Evolutionary conservation across 805 yeast genomes (phyloP).

Genomic region (Sugiyamaella qingdaonensis): DNA sequence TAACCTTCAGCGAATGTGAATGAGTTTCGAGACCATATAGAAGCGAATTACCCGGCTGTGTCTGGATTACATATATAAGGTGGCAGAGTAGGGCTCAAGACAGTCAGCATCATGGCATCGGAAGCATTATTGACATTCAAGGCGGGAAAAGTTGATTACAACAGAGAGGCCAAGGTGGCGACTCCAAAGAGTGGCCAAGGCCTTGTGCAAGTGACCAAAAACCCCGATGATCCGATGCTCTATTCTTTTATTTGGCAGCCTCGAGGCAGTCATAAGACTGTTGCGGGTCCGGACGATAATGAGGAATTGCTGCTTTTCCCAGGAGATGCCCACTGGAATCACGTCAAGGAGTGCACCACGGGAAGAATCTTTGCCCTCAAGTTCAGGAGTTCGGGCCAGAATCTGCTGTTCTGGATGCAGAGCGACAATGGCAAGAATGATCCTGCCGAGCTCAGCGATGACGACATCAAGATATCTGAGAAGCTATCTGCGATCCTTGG

Average conservation of each 20-base stretch:
- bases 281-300: slow-evolving; percentile 38
- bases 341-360: slow-evolving; percentile 60
- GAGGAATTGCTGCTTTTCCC: slow-evolving; percentile 68
- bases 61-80: not conserved
- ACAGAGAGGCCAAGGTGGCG: slow-evolving; percentile 55
- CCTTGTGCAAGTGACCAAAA: slow-evolving; percentile 52
- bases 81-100: not conserved
- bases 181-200: slow-evolving; percentile 74
- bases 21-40: not conserved
- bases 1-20: not conserved
- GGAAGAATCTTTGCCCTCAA: slow-evolving; percentile 74
- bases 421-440: slow-evolving; percentile 57
- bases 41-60: not conserved
- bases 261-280: slow-evolving; percentile 39
- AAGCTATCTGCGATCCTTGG: slow-evolving; percentile 47
- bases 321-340: slow-evolving; percentile 79
- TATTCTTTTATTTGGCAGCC: slow-evolving; percentile 72
- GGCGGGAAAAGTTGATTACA: slow-evolving; percentile 72
- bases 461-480: slow-evolving; percentile 49
- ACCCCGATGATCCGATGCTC: slow-evolving; percentile 68
- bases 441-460: slow-evolving; percentile 48
- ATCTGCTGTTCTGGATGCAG: slow-evolving; percentile 66
- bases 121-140: slow-evolving; percentile 44
- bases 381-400: slow-evolving; percentile 60
- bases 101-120: slow-evolving; percentile 5